Base-by-base conservation (phyloP, 1,284 basidiomycete species). In the Puccinia triticina region DNA sequence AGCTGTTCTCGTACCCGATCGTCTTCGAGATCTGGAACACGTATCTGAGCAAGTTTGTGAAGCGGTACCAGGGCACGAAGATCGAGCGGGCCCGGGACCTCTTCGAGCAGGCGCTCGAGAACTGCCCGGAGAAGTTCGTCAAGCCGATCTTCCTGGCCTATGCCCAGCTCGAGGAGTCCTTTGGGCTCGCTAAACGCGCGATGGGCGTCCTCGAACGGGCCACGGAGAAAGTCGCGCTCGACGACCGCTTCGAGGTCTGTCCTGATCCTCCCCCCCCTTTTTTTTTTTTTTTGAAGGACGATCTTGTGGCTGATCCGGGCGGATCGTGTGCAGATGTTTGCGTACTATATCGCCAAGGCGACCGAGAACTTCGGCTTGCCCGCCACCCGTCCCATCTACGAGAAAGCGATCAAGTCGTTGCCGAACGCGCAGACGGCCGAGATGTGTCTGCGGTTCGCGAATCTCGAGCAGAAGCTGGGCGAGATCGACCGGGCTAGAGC, bases 1-100 rank as follows among this genome's bases (percentile, higher is more conserved):
- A 99, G 85, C 89, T 98, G 26, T 99, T 99, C 89, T 96, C 95
- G 10, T 99, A 95, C 89, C 97, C 97, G 0, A 92, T 99, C 71
- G 96, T 95, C 2, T 99, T 98, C 87, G 97, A 99, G 88, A 92
- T 99, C 84, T 99, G 97, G 96, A 99, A 99, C 87, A 96, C 98
- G 82, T 99, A 98, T 88, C 89, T 99, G 57, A 93, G 94, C 82
- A 98, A 98, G 88, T 99, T 99, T 86, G 91, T 96, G 84, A 96
- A 95, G 88, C 92, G 97, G 87, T 98, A 97, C 88, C 94, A 93
- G 73, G 97, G 96, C 14, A 90, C 92, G 72, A 99, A 98, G 88
- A 89, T 99, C 29, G 97, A 99, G 87, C 92, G 97, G 75, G 91
- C 95, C 18, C 91, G 97, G 79, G 97, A 99, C 87, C 89, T 99